phyloP scores from a whole-genome alignment of 208 protist genomes.

The Leishmania martiniquensis region DNA sequence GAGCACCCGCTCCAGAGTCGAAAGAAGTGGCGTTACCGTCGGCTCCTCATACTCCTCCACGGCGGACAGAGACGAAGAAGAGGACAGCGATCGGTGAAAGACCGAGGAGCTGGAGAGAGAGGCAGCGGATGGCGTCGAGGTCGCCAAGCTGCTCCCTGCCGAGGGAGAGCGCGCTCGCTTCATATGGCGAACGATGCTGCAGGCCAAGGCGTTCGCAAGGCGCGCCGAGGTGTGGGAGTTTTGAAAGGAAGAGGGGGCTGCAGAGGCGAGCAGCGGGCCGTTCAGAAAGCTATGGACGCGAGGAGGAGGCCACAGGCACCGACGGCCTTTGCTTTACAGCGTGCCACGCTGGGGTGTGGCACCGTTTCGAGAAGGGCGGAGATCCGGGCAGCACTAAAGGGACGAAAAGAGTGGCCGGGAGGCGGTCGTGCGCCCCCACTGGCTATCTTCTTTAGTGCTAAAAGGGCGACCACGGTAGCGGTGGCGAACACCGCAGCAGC shows the following conservation, averaged over 20 bases:
- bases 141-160: slow-evolving; percentile 1
- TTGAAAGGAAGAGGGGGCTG: not conserved
- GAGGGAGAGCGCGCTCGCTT: slow-evolving; percentile 32
- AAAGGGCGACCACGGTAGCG: not conserved
- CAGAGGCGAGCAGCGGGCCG: not conserved
- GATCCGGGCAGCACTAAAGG: not conserved
- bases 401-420: not conserved
- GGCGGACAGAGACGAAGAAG: slow-evolving; percentile 27
- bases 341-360: not conserved
- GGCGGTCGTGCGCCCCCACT: not conserved
- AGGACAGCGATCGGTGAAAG: slow-evolving; percentile 11
- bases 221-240: not conserved
- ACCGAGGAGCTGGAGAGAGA: not conserved
- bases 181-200: slow-evolving; percentile 5
- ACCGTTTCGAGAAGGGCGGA: not conserved
- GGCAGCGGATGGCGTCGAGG: not conserved
- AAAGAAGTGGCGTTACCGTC: slow-evolving; percentile 21
- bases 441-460: not conserved
- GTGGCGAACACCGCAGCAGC: not conserved
- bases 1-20: slow-evolving; percentile 20
- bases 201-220: not conserved
- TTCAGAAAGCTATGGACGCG: too few relatives aligned
- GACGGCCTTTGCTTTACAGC: not conserved
- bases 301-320: not conserved
- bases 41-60: slow-evolving; percentile 41